Base-by-base conservation (phyloP, 192 early-diverging fungal genomes). In the Coemansia sp. region DNA sequence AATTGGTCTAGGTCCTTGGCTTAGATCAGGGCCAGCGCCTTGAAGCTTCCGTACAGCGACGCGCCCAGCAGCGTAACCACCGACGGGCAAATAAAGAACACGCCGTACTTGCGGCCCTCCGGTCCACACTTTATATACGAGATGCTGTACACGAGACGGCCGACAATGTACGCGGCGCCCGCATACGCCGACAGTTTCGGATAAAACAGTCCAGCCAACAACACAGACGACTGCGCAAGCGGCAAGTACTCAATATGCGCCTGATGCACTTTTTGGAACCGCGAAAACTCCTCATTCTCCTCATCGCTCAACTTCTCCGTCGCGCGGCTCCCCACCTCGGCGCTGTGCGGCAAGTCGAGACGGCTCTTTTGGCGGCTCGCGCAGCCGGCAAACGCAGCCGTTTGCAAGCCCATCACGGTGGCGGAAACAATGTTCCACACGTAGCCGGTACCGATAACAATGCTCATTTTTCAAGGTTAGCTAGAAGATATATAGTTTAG, bases 381-480 rank as follows among this genome's bases (percentile, higher is more conserved):
- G 37, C 77, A 80, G 2, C 77, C 67, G 0, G 71, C 60, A 35
- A 80, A 74, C 27, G 70, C 67, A 0, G 71, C 77, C 4, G 77
- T 60, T 38, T 80, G 77, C 39, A 80, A 62, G 2, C 71, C 71
- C 77, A 80, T 73, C 50, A 73, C 77, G 3, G 77, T 74, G 4
- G 77, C 77, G 11, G 77, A 54, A 14, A 79, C 71, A 37, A 79
- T 73, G 64, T 79, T 79, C 76, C 76, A 79, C 19, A 79, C 76
- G 57, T 79, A 79, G 68, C 67, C 70, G 64, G 76, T 79, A 14
- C 76, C 76, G 18, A 79, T 79, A 43, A 79, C 76, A 23, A 79
- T 73, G 58, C 71, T 73, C 76, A 79, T 79, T 22, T 14, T 66
- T 32, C 16, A n/a, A 35, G 38, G 19, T 57, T n/a, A 13, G n/a